Evolutionary conservation across 2,329 filamentous ascomycete genomes (phyloP).

Genomic region (Cladosporium sp.): DNA sequence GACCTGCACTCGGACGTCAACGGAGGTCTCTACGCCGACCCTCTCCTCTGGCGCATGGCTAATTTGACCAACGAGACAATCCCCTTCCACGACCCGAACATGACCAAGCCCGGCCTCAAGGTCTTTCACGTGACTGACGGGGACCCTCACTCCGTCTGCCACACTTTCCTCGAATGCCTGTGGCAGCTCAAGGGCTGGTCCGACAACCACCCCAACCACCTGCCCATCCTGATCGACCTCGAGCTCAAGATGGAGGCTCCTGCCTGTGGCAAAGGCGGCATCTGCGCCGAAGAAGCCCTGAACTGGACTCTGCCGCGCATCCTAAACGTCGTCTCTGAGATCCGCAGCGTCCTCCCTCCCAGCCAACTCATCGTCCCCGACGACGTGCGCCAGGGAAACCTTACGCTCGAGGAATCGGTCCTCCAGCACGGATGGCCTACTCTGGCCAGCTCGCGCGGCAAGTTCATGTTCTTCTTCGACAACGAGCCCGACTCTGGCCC

Average conservation of each 20-base stretch:
- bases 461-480: conserved; percentile 48
- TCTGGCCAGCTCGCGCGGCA: conserved; percentile 39
- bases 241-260: conserved; percentile 43
- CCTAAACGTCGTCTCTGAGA: conserved; percentile 42
- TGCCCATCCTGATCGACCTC: conserved; percentile 46
- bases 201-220: conserved; percentile 36
- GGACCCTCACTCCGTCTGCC: conserved; percentile 42
- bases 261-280: conserved; percentile 29
- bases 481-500: conserved; percentile 37
- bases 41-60: conserved; percentile 37
- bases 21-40: conserved; percentile 43
- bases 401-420: conserved; percentile 43
- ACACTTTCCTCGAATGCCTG: conserved; percentile 43
- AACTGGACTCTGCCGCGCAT: conserved; percentile 41
- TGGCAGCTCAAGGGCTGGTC: conserved; percentile 41
- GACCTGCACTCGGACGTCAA: conserved; percentile 45
- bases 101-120: conserved; percentile 41
- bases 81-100: conserved; percentile 35
- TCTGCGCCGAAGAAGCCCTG: conserved; percentile 35
- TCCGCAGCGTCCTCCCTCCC: conserved; percentile 37
- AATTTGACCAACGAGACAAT: conserved; percentile 32
- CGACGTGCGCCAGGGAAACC: conserved; percentile 35
- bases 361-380: conserved; percentile 43
- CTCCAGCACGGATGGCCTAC: conserved; percentile 45
- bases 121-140: conserved; percentile 47